Base-by-base conservation (phyloP, 495 filamentous ascomycete genomes). In the Aspergillus ostianus region DNA sequence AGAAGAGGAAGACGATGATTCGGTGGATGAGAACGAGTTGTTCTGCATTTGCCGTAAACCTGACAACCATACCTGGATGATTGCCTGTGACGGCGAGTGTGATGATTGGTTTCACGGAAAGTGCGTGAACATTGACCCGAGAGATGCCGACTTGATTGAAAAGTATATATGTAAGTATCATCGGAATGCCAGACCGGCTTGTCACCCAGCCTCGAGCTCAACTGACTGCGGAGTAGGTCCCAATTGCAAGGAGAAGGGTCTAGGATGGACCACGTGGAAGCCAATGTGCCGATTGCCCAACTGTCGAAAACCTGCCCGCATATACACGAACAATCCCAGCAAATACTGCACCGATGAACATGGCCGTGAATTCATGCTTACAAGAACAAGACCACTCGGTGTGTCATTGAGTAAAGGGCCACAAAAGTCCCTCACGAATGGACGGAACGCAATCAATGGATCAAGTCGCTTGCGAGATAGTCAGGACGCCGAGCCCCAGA, bases 61-160 rank as follows among this genome's bases (percentile, higher is more conserved):
- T 17, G 88, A 91, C 64, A 87, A 89, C 61, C 87, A 89, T 63
- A 86, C 81, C 12, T 88, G 86, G 84, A 91, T 91, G 88, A 88
- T 91, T 63, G 85, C 74, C 5, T 91, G 88, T 61, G 87, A 91
- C 64, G 86, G 86, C 15, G 82, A 76, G 6, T 91, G 88, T 60
- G 84, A 90, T 27, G 88, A 90, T 66, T 91, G 88, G 88, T 91
- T 84, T 60, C 88, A 91, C 66, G 85, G 85, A 26, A 81, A 81
- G 49, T 91, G 88, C 62, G 83, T 91, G 46, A 77, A 83, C 59
- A 84, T 91, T 61, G 74, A 80, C 50, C 79, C 83, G 47, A 71
- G 78, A 56, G 84, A 88, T 60, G 85, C 81, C 6, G 79, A 87
- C 18, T 69, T 90, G 65, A 86, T 90, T 61, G 86, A 89, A 57